Evolutionary conservation across 2,329 filamentous ascomycete species (phyloP).

Genomic region (Microdochium trichocladiopsis): DNA sequence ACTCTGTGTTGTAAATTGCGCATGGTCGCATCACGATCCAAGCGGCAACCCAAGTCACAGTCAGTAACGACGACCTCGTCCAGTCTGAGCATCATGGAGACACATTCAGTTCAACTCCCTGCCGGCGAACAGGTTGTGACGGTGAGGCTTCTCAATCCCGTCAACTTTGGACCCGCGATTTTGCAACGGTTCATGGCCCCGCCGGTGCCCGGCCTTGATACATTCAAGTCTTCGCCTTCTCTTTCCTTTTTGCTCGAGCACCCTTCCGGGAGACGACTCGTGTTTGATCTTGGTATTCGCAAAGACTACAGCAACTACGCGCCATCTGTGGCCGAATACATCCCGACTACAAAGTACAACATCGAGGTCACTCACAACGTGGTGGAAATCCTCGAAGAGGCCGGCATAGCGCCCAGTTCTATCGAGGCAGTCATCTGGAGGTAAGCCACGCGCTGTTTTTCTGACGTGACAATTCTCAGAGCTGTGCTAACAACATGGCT

Average conservation of each 20-base stretch:
- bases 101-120: slow-evolving; percentile 7
- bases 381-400: background rate
- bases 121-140: slow-evolving; percentile 9
- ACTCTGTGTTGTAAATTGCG: no score
- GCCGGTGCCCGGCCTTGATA: slow-evolving; percentile 23
- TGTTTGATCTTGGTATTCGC: background rate
- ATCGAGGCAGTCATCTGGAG: background rate
- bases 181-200: slow-evolving; percentile 30
- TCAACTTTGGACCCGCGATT: slow-evolving; percentile 30
- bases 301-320: background rate
- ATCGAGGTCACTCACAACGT: background rate
- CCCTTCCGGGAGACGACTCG: slow-evolving; percentile 11
- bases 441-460: no score
- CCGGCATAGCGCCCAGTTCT: background rate
- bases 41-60: no score
- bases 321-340: background rate
- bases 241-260: slow-evolving; percentile 22
- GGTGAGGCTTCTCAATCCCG: slow-evolving; percentile 27
- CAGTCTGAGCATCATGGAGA: background rate
- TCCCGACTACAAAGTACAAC: background rate
- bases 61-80: no score
- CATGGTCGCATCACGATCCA: no score
- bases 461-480: slow-evolving; percentile 13
- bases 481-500: no score
- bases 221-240: slow-evolving; percentile 18